A percentile compares a stretch with the other conserved stretches of the same genome.
Evolutionary conservation across 768 basidiomycete species (phyloP).

Genomic region (Russula compacta): DNA sequence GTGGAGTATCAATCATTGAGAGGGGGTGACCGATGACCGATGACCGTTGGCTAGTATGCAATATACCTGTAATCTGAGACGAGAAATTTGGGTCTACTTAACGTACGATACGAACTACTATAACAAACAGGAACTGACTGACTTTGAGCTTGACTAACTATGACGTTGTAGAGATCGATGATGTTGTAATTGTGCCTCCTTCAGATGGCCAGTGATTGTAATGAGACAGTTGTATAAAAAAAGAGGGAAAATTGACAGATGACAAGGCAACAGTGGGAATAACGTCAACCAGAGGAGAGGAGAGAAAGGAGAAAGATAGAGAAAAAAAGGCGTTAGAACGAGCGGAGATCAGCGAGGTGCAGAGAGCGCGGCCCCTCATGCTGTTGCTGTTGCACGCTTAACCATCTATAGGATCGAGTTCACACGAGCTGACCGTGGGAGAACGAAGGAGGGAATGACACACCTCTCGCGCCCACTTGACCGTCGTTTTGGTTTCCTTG

Average conservation of each 20-base stretch:
- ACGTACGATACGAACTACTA: conserved; percentile 6
- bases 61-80: conserved; percentile 10
- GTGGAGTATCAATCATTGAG: background rate
- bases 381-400: conserved; percentile 60
- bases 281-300: conserved; percentile 2
- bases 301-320: background rate
- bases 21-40: background rate
- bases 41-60: conserved; percentile 16
- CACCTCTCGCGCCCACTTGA: conserved; percentile 93
- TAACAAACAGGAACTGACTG: conserved; percentile 4
- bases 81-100: conserved; percentile 11
- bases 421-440: background rate
- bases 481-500: conserved; percentile 74
- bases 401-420: conserved; percentile 46
- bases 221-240: conserved; percentile 12
- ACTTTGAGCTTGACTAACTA: conserved; percentile 15
- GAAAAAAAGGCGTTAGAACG: background rate
- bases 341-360: background rate
- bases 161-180: conserved; percentile 21
- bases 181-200: conserved; percentile 49
- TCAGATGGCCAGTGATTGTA: conserved; percentile 46
- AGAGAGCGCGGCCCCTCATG: background rate
- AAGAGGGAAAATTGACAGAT: conserved; percentile 33
- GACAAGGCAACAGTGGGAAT: conserved; percentile 18
- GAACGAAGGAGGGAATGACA: conserved; percentile 22